Conservation (phyloP, 2,329 filamentous ascomycete species). For the Berkeleyomyces basicola region DNA sequence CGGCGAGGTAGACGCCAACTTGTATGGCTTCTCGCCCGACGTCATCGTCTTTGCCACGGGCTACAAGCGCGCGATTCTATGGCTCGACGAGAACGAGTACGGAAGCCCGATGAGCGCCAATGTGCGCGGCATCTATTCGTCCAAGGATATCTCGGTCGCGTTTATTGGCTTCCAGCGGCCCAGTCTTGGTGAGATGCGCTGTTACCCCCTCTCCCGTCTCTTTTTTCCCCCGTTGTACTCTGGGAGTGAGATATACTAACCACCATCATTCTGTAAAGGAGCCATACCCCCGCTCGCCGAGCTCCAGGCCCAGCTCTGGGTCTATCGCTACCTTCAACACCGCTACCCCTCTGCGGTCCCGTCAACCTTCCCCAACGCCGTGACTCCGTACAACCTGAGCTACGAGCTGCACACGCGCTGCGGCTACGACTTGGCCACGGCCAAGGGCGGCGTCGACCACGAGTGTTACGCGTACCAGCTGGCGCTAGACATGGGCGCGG, state of each 20-base stretch:
- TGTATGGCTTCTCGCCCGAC: slow-evolving; percentile 23
- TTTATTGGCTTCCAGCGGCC: slow-evolving; percentile 34
- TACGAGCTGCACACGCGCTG: slow-evolving; percentile 24
- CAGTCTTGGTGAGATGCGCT: slow-evolving; percentile 21
- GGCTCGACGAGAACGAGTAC: slow-evolving; percentile 23
- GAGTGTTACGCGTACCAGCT: slow-evolving; percentile 34
- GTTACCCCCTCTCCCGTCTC: neutral
- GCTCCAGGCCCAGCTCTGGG: slow-evolving; percentile 32
- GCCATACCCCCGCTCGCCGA: slow-evolving; percentile 33
- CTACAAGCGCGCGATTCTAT: slow-evolving; percentile 27
- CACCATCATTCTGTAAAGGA: slow-evolving; percentile 15
- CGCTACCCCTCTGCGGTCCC: slow-evolving; percentile 17
- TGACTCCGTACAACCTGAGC: slow-evolving; percentile 24
- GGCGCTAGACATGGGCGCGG: slow-evolving; percentile 29
- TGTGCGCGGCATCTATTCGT: slow-evolving; percentile 36
- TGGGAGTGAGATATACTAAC: neutral
- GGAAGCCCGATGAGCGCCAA: slow-evolving; percentile 30
- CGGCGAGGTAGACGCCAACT: neutral
- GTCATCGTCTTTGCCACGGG: slow-evolving; percentile 32
- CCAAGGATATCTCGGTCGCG: slow-evolving; percentile 23
- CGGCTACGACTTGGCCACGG: slow-evolving; percentile 21
- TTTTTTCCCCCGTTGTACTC: too few relatives aligned
- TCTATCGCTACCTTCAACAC: slow-evolving; percentile 24
- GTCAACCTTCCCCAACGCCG: slow-evolving; percentile 14
- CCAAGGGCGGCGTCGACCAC: slow-evolving; percentile 30